These are phyloP conservation scores for Scorias spongiosa DNA, from an alignment of 2,329 filamentous ascomycete species.

Conservation along the genomic window DNA sequence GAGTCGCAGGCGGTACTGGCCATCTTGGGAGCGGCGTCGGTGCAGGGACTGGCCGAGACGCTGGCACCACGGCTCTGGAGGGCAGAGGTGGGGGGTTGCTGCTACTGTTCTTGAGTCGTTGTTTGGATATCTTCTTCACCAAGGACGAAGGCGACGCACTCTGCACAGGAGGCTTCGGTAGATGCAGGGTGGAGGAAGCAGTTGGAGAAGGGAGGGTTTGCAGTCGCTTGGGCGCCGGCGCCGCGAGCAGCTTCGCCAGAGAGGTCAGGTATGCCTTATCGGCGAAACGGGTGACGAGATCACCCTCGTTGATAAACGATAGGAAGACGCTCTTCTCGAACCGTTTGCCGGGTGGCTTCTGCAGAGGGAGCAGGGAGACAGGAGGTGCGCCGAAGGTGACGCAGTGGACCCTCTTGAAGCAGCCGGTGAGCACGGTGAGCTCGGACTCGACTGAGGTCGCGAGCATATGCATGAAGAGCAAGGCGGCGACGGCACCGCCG, in stretches of 20 bases:
- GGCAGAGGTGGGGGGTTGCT: neutral
- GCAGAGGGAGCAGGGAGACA: conserved; percentile 53
- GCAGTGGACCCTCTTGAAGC: conserved; percentile 68
- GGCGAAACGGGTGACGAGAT: conserved; percentile 64
- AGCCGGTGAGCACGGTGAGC: conserved; percentile 51
- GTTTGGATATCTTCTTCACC: conserved; percentile 6
- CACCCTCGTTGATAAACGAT: conserved; percentile 72
- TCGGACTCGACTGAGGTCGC: conserved; percentile 47
- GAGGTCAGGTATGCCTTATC: conserved; percentile 54
- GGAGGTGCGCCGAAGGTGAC: conserved; percentile 76
- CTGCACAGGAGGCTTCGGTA: neutral
- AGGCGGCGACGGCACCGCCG: conserved; percentile 65
- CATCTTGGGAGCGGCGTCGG: conserved; percentile 28
- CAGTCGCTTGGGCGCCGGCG: conserved; percentile 23
- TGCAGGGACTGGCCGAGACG: neutral
- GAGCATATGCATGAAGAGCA: conserved; percentile 74
- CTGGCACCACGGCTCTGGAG: neutral
- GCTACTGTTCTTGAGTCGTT: conserved; percentile 1
- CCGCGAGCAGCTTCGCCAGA: conserved; percentile 54
- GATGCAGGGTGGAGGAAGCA: neutral
- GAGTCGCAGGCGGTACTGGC: conserved; percentile 48
- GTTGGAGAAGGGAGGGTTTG: no score
- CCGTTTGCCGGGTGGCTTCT: conserved; percentile 34
- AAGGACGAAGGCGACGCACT: neutral
- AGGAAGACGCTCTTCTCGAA: conserved; percentile 57